Base-by-base conservation (phyloP, 352 stramenopile species). In the Aphanomyces invadans region DNA sequence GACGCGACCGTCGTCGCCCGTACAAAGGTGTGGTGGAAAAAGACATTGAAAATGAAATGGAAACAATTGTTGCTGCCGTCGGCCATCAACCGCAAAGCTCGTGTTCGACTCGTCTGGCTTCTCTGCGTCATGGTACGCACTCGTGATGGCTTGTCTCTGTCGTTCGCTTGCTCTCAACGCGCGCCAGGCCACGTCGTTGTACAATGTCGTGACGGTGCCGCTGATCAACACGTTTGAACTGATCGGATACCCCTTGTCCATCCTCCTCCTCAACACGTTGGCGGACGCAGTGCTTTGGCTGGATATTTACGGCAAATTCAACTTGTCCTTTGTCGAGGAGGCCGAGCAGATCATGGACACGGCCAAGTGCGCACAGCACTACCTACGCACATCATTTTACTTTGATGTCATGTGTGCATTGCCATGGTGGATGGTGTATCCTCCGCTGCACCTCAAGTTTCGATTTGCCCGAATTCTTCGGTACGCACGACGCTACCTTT, bases 291-390 rank as follows among this genome's bases (percentile, higher is more conserved):
- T 67, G 9, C 23, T 67, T 4, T 59, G 21, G 19, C 44, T 67
- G 23, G 60, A 67, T 25, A 67, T 67, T 15, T 67, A 67, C 60
- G 39, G 39, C 60, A 67, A 67, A 36, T 59, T 67, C 42, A 67
- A 67, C 21, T 45, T 67, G 23, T 67, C 60, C 9, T 67, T 57
- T 44, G 60, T 67, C 12, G 42, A 45, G 4, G 60, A 67, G 4
- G 60, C 39, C 33, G 60, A 67, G 32, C 48, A 49, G 21, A 67
- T 67, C 32, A 32, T 67, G 21, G 49, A 67, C 31, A 55, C 60
- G 26, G 42, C 38, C 36, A 59, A 59, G 21, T 67, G 60, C 29
- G 60, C 60, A 23, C 48, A 10, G 42, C 23, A 67, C 42, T 67
- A 67, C 23, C 9, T 67, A 1, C 42, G 21, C 23, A 45, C 60